These are phyloP conservation scores for Cajanus cajan DNA, from an alignment of 306 rosid species.

Conservation along the genomic window DNA sequence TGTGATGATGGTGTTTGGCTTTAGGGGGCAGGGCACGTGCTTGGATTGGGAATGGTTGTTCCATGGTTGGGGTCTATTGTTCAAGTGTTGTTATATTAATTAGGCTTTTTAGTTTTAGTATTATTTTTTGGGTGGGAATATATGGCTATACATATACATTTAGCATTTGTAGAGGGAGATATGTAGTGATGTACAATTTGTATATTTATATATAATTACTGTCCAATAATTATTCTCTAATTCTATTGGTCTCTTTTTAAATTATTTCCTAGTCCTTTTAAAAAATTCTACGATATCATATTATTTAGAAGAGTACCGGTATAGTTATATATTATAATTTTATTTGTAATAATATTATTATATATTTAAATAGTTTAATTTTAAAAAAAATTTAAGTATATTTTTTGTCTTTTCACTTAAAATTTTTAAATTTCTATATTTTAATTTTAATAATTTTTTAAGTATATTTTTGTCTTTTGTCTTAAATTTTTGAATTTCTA, in stretches of 20 bases:
- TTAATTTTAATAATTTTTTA: too few relatives aligned
- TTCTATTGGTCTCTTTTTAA: neutral
- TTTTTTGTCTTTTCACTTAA: too few relatives aligned
- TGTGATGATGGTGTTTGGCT: conserved; percentile 43
- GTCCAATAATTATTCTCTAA: neutral
- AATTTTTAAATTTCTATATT: too few relatives aligned
- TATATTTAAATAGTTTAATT: too few relatives aligned
- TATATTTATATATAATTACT: conserved; percentile 1
- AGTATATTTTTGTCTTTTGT: too few relatives aligned
- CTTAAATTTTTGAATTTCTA: too few relatives aligned
- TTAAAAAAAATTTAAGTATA: too few relatives aligned
- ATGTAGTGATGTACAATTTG: conserved; percentile 18
- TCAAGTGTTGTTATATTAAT: conserved; percentile 15
- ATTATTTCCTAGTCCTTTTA: neutral
- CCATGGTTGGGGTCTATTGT: conserved; percentile 23
- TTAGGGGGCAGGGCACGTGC: conserved; percentile 37
- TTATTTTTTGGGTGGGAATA: conserved; percentile 22
- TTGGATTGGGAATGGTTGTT: conserved; percentile 33
- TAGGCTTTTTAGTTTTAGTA: neutral
- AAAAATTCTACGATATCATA: too few relatives aligned
- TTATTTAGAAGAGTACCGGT: too few relatives aligned
- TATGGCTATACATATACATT: neutral
- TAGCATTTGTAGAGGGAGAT: conserved; percentile 27
- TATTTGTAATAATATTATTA: too few relatives aligned
- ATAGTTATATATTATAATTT: too few relatives aligned